Evolutionary conservation across 2,329 filamentous ascomycete species (phyloP), one percentile per base, ranked within the genome.

Genomic region (Talaromyces sp.): DNA sequence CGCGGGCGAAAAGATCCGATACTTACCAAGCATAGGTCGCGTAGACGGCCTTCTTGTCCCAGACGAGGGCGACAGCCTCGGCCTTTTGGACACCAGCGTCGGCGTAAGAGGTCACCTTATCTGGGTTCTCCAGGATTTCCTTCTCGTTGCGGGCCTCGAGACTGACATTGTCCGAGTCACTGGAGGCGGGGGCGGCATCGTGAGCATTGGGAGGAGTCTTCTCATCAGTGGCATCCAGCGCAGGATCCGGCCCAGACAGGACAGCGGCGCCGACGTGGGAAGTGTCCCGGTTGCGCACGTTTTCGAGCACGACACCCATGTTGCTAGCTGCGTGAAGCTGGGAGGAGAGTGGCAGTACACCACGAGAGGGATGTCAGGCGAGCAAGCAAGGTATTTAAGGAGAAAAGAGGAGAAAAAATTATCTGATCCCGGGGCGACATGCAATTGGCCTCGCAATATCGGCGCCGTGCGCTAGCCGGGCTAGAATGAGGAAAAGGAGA

Each of bases 11-110:
- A 42, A 17, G 7, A 42, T 42, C 10, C 19, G 25, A 47, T 17
- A 39, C 67, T 63, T 55, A 74, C 72, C 72, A 74, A 39, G 65
- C 70, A 65, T 75, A 74, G 58, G 69, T 73, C n/a, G 61, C 59
- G 49, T 68, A 68, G 19, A 75, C 67, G 7, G 72, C 73, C 62
- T 71, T 70, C 59, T 71, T 77, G 32, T 69, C 69, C 77, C 77
- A 79, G 25, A 71, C 73, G 52, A 77, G 66, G 10, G 77, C 72
- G 22, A 73, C 70, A 17, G 77, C 77, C 63, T 79, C 76, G 6
- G 75, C 73, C 60, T 78, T 75, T 58, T 77, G 70, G n/a, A 78
- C 75, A 66, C 76, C 76, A 27, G 57, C 49, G 32, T 70, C 65
- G 52, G 69, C 69, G 64, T 66, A 62, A 30, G 65, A 44, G 8